A percentile compares a stretch with the other conserved stretches of the same genome.
Conservation (phyloP, 2,329 filamentous ascomycete species). For the Chaetothyriales sp. region DNA sequence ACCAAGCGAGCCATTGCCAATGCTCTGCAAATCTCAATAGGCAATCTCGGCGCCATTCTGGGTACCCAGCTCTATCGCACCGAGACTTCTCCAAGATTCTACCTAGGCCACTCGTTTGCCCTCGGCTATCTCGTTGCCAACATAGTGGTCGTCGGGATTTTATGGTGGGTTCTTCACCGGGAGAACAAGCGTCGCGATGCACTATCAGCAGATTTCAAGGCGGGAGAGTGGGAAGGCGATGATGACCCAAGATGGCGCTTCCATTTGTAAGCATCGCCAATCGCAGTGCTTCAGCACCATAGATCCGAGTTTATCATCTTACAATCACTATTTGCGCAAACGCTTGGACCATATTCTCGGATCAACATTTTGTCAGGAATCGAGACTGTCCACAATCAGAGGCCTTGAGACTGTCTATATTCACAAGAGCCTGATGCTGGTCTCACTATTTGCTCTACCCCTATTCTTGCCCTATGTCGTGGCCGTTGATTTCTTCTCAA, state of each 20-base stretch:
- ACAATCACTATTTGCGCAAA: background rate
- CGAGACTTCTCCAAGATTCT: conserved; percentile 45
- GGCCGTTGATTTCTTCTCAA: background rate
- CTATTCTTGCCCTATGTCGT: background rate
- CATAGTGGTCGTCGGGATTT: conserved; percentile 34
- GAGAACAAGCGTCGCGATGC: conserved; percentile 35
- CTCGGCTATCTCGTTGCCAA: conserved; percentile 49
- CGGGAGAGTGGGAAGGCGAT: conserved; percentile 19
- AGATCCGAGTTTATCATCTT: background rate
- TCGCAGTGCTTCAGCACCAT: background rate
- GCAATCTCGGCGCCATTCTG: conserved; percentile 43
- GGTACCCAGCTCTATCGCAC: conserved; percentile 55
- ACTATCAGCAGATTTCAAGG: conserved; percentile 12
- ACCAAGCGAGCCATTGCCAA: conserved; percentile 55
- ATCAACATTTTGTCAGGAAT: background rate
- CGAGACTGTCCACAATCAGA: background rate
- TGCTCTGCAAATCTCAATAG: conserved; percentile 57
- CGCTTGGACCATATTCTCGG: background rate
- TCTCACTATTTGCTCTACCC: background rate
- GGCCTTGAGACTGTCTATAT: background rate
- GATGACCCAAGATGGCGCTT: conserved; percentile 18
- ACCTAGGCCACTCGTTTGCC: conserved; percentile 52
- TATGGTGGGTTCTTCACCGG: conserved; percentile 40
- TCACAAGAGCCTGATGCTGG: background rate
- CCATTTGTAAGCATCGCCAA: conserved; percentile 3